Evolutionary conservation across 2,329 filamentous ascomycete species (phyloP), one percentile per base, ranked within the genome.

Genomic region (Xylaria sp.): DNA sequence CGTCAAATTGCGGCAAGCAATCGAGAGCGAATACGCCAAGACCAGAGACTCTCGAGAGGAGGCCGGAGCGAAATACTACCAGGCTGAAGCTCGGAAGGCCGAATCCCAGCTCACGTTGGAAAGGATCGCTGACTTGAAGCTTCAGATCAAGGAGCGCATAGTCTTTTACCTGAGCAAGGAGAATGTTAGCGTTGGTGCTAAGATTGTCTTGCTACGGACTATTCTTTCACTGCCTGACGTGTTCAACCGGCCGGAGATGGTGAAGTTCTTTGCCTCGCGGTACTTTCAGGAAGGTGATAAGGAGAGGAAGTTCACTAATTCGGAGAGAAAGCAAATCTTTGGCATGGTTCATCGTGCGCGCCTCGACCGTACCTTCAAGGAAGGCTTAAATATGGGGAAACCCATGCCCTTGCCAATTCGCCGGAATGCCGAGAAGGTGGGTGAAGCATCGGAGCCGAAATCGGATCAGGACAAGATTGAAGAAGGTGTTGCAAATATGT

Each of bases 141-240:
- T 19, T 1, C 62, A 69, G 32, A 32, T 65, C 21, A 55, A 55
- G 42, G 58, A 63, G 39, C 48, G 11, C 4, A 34, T 69, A 3
- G 53, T 19, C 1, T 61, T 36, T 12, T 27, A 45, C 39, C 39
- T 66, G 0, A 27, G 6, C 6, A 45, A 34, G 11, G 14, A n/a
- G 0, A 50, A 56, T 2, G 12, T 45, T 1, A 47, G 0, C 4
- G 21, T 2, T 39, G 24, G 24, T 27, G 24, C 45, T 5, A 62
- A 63, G 30, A 39, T 55, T 4, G 21, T 14, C 2, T 4, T 69
- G 17, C 12, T 66, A 1, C 58, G 47, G 11, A 50, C 57, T 0
- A 48, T 69, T 24, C 34, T 42, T 0, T 27, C 0, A 3, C 7
- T 69, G 17, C 62, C 62, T 1, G 36, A 60, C 0, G 4, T 45